A percentile compares a stretch with the other conserved stretches of the same genome.
Conservation (phyloP, 1,139 yeast species). For the Nakaseomyces sp. region DNA sequence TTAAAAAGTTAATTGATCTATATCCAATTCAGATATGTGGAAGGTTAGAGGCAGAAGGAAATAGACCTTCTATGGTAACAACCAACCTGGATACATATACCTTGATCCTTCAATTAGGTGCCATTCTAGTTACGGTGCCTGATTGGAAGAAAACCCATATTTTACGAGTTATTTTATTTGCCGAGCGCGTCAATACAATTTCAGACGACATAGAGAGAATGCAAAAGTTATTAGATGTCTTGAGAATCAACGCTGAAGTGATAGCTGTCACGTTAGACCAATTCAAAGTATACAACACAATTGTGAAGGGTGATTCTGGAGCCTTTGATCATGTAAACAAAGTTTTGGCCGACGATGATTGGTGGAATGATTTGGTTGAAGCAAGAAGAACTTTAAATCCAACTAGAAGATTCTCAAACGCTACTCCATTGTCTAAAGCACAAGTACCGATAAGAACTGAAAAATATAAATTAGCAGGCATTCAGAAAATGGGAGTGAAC, state of each 20-base stretch:
- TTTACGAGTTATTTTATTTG: constrained; percentile 79
- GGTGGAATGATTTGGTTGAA: constrained; percentile 61
- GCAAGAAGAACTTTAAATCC: constrained; percentile 40
- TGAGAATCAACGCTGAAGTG: constrained; percentile 75
- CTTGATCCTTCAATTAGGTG: constrained; percentile 82
- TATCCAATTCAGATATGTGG: constrained; percentile 97
- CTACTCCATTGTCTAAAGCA: constrained; percentile 14
- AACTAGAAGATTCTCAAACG: constrained; percentile 24
- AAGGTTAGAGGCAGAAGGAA: constrained; percentile 55
- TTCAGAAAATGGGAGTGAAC: constrained; percentile 67
- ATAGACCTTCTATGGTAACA: constrained; percentile 47
- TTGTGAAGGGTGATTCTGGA: constrained; percentile 53
- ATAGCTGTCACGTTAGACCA: constrained; percentile 62
- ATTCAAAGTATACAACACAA: constrained; percentile 60
- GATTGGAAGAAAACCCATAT: constrained; percentile 75
- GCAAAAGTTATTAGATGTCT: constrained; percentile 51
- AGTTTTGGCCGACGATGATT: constrained; percentile 37
- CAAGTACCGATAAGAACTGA: constrained; percentile 14
- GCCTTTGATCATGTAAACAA: constrained; percentile 31
- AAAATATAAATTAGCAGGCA: constrained; percentile 44
- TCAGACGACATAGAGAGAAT: constrained; percentile 61
- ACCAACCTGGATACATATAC: constrained; percentile 95
- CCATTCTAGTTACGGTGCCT: constrained; percentile 84
- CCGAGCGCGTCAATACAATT: constrained; percentile 63
- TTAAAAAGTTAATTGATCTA: constrained; percentile 61